Evolutionary conservation across 2,329 filamentous ascomycete species (phyloP).

Genomic region (Remersonia thermophila): DNA sequence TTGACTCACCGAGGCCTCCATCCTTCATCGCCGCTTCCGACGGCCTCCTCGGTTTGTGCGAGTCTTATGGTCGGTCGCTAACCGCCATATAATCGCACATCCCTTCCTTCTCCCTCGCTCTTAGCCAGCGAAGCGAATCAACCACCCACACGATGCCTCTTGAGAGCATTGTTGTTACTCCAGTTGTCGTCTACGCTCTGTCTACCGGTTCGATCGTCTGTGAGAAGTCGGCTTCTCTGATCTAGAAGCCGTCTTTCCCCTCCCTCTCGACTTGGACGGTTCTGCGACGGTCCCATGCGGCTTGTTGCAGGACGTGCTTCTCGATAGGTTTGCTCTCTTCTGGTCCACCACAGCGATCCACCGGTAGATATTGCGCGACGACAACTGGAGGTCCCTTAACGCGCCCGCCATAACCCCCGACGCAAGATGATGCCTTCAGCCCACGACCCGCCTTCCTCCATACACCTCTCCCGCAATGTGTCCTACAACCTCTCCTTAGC

Average conservation of each 20-base stretch:
- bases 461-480: conserved; percentile 35
- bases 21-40: conserved; percentile 4
- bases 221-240: conserved; percentile 36
- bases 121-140: conserved; percentile 22
- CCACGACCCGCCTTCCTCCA: conserved; percentile 40
- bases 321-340: conserved; percentile 27
- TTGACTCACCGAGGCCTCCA: conserved; percentile 1
- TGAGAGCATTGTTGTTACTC: conserved; percentile 37
- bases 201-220: conserved; percentile 46
- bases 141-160: conserved; percentile 38
- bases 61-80: conserved; percentile 21
- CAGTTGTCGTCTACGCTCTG: conserved; percentile 53
- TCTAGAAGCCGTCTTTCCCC: conserved; percentile 31
- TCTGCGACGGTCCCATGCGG: conserved; percentile 26
- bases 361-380: conserved; percentile 23
- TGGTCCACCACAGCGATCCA: conserved; percentile 3
- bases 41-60: conserved; percentile 3
- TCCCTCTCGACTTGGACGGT: conserved; percentile 30
- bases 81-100: conserved; percentile 22
- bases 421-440: conserved; percentile 48
- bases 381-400: conserved; percentile 22
- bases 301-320: conserved; percentile 31
- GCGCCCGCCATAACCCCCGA: conserved; percentile 14
- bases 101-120: conserved; percentile 18
- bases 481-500: conserved; percentile 61